Conservation (phyloP, 306 rosid genomes). For the Glycyrrhiza uralensis region DNA sequence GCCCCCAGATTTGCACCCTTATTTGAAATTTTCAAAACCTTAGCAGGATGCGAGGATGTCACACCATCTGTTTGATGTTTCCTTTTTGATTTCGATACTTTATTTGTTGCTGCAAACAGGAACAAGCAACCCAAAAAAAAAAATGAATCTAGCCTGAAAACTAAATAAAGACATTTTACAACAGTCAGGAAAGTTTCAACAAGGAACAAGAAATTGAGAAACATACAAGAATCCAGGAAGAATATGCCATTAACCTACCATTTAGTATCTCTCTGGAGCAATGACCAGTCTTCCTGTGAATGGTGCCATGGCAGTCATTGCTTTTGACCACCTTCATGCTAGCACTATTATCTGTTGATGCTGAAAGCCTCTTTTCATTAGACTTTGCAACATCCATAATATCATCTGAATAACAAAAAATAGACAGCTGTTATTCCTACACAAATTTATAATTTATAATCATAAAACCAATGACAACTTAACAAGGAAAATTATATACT, state of each 20-base stretch:
- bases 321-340: slow-evolving; percentile 34
- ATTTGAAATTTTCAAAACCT: slow-evolving; percentile 52
- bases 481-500: slow-evolving; percentile 40
- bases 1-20: slow-evolving; percentile 41
- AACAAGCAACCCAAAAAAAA: slow-evolving; percentile 14
- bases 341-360: slow-evolving; percentile 16
- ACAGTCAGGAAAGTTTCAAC: slow-evolving; percentile 10
- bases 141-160: slow-evolving; percentile 15
- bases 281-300: slow-evolving; percentile 34
- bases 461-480: slow-evolving; percentile 2
- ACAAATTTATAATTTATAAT: slow-evolving; percentile 6
- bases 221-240: not conserved
- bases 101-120: slow-evolving; percentile 44
- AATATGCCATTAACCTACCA: slow-evolving; percentile 32
- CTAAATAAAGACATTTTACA: not conserved
- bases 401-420: slow-evolving; percentile 42
- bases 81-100: slow-evolving; percentile 60
- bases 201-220: not conserved
- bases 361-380: slow-evolving; percentile 30
- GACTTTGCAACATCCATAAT: slow-evolving; percentile 23
- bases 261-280: slow-evolving; percentile 29
- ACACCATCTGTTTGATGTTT: slow-evolving; percentile 42
- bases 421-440: not conserved
- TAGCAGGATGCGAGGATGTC: slow-evolving; percentile 40
- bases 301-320: slow-evolving; percentile 27